Evolutionary conservation across 441 rosid genomes (phyloP), one percentile per base, ranked within the genome.

Genomic region (Populus trichocarpa): DNA sequence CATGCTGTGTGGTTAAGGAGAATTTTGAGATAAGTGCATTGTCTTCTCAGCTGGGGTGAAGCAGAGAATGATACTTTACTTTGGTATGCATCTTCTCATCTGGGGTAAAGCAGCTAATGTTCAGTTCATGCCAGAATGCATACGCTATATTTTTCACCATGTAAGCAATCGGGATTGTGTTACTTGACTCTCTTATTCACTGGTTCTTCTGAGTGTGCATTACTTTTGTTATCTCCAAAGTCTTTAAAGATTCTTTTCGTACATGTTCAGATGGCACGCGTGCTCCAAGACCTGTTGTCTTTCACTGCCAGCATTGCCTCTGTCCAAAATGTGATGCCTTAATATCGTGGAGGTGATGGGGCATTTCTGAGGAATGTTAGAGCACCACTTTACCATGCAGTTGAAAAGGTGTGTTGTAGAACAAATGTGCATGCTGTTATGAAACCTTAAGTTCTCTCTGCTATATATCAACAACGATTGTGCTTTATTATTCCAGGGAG

Each of bases 71-170:
- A 88, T 87, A 81, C 86, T 94, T 7, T 89, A 89, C 81, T 92
- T 88, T 96, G 94, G 94, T 32, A 85, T 94, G 79, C 86, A 86
- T 86, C 94, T 91, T 83, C 95, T 94, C 75, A 90, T 94, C 53
- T 92, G 98, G 98, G 98, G 98, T 32, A 96, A 91, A 83, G 98
- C 92, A 83, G 94, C 96, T 79, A 92, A 94, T 80, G 80, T 94
- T 71, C 91, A 96, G 70, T 91, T 91, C 83, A 88, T 91, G 93
- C 96, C 98, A 32, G 96, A 94, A 84, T 92, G 98, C 76, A 78
- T 94, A 36, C 92, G 98, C 88, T 92, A 88, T 84, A 93, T 94
- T 76, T 94, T 91, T 79, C 97, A 94, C 80, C 90, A 92, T 78
- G 98, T 92, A 61, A 87, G 96, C 84, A 73, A 63, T 68, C 35